Base-by-base conservation (phyloP, 2,329 filamentous ascomycete genomes). In the Meredithiella fracta region DNA sequence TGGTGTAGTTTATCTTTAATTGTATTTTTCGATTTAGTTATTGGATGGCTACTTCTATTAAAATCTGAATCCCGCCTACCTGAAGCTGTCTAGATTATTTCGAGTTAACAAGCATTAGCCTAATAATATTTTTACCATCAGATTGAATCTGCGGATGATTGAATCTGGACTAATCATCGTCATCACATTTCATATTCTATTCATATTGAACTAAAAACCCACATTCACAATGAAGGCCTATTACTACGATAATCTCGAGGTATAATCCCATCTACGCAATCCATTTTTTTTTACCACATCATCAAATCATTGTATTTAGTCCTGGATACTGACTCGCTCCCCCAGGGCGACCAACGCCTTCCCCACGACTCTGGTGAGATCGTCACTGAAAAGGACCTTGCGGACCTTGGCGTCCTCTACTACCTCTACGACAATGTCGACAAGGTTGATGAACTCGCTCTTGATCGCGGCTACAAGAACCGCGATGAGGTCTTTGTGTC, bases 401-500 rank as follows among this genome's bases (percentile, higher is more conserved):
- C 74, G 60, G 74, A 77, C 55, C 74, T 97, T 17, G 91, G 91
- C 58, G 88, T 98, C 38, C 70, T 87, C 47, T 92, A 94, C 75
- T 81, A 80, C 67, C 74, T 77, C 65, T 79, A 85, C 63, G 72
- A 81, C 11, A 71, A 79, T 34, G 66, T 90, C 51, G 70, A 74
- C 31, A 74, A 74, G 25, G 89, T 97, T 42, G 77, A 97, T 67
- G 67, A 71, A 47, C 78, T 98, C 47, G 91, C 92, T 2, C 63
- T 69, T 2, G 73, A 85, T 61, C 85, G 91, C 59, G 77, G 79
- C 63, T 97, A 98, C 77, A 90, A 85, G 73, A 96, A 97, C 74
- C 85, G 91, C 57, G 92, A 98, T 72, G 83, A 94, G 70, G 86
- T 97, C 67, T 86, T 79, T 59, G 86, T 98, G 22, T 94, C 87